These are phyloP conservation scores for Myxozyma mucilagina DNA, from an alignment of 805 yeast genomes.

Conservation along the genomic window DNA sequence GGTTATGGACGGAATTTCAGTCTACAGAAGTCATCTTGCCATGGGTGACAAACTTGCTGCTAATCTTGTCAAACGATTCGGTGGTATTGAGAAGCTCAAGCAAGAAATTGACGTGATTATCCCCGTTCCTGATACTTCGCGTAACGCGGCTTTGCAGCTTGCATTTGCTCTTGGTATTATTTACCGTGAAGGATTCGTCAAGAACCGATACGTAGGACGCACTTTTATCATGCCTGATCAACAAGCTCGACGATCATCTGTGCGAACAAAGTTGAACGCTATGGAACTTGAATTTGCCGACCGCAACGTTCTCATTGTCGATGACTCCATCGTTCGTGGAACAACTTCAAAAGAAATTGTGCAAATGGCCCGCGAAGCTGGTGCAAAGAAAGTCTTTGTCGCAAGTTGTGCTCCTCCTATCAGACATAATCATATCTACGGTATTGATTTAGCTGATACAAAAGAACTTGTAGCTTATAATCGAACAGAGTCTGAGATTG, in stretches of 20 bases:
- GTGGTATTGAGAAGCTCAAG: constrained; percentile 48
- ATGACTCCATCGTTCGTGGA: constrained; percentile 96
- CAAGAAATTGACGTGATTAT: constrained; percentile 86
- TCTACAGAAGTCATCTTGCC: constrained; percentile 84
- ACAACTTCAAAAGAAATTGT: constrained; percentile 96
- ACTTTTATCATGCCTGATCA: constrained; percentile 99
- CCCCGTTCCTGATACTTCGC: constrained; percentile 98
- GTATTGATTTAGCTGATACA: constrained; percentile 95
- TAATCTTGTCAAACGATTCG: constrained; percentile 54
- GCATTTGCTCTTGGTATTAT: constrained; percentile 78
- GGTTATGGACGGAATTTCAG: constrained; percentile 94
- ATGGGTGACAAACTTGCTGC: constrained; percentile 92
- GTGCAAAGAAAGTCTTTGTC: constrained; percentile 90
- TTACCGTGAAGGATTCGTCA: constrained; percentile 95
- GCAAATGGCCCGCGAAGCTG: constrained; percentile 98
- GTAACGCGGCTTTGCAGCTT: constrained; percentile 91
- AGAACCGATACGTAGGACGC: constrained; percentile 95
- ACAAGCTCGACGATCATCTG: constrained; percentile 88
- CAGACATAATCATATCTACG: constrained; percentile 92
- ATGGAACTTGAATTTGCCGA: constrained; percentile 90
- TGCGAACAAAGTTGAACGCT: constrained; percentile 91
- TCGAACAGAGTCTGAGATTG: constrained; percentile 71
- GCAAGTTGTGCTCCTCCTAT: constrained; percentile 99
- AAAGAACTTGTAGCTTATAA: constrained; percentile 88
- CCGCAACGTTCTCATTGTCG: constrained; percentile 84